Conservation (phyloP, 83 land plant genomes). For the Picea engelmannii region DNA sequence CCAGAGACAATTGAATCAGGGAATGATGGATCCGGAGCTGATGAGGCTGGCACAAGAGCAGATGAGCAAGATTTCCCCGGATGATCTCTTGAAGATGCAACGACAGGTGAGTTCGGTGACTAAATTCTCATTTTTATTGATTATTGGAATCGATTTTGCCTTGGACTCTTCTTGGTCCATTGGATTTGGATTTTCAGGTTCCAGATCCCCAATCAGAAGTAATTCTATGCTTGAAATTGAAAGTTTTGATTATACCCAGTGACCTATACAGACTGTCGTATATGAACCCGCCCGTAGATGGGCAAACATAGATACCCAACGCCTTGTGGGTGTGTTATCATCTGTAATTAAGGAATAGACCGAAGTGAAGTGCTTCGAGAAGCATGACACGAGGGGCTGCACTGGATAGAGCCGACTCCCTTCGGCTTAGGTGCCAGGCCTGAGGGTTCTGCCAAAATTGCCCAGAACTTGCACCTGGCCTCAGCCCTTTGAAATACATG, state of each 20-base stretch:
- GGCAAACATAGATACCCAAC: too few species aligned
- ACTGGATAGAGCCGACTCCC: too few species aligned
- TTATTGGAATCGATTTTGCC: neutral
- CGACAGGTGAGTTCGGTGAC: constrained; percentile 42
- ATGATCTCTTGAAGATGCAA: constrained; percentile 62
- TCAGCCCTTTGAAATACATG: too few species aligned
- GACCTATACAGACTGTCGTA: too few species aligned
- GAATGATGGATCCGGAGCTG: constrained; percentile 85
- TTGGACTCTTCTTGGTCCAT: neutral
- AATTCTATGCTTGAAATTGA: neutral
- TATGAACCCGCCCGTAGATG: too few species aligned
- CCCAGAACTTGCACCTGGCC: too few species aligned
- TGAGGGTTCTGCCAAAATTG: too few species aligned
- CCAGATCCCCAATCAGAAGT: neutral
- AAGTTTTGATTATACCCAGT: neutral
- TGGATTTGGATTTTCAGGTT: neutral
- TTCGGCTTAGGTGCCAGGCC: too few species aligned
- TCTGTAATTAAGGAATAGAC: too few species aligned
- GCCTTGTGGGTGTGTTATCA: too few species aligned
- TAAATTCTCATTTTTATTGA: neutral
- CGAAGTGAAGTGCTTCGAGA: too few species aligned
- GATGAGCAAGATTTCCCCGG: constrained; percentile 71
- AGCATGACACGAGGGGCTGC: too few species aligned
- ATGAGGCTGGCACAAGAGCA: constrained; percentile 78
- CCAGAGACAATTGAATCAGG: constrained; percentile 9